Base-by-base conservation (phyloP, 495 filamentous ascomycete species). In the Neurospora terricola region DNA sequence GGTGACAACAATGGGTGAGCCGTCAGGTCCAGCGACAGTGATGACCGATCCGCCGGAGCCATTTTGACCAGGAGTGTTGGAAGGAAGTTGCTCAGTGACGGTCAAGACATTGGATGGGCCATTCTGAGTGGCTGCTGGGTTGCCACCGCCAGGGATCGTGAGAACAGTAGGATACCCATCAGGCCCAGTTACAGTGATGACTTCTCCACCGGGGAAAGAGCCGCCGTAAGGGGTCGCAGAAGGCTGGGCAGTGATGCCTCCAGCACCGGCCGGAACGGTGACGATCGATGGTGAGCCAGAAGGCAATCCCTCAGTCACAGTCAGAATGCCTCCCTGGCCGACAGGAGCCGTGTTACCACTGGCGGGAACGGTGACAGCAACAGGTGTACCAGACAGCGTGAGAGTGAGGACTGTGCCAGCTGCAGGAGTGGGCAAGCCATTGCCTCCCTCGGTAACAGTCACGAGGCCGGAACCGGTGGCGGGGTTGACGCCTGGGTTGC, bases 101-200 rank as follows among this genome's bases (percentile, higher is more conserved):
- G 73, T 74, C 23, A 69, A 54, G 21, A 54, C 70, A n/a, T 18
- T 70, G 38, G 70, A 36, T 21, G 27, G 37, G 42, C 23, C 38
- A 23, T 23, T 73, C 39, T 18, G 7, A 34, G 66, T 45, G 5
- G 40, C 23, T 38, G 59, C 21, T 27, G 48, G 16, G 66, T 39
- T 68, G 36, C 30, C 68, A 30, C 45, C 36, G 3, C 30, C 40
- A 11, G 72, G 38, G 11, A 73, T 30, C 1, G 70, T 72, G 59
- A 76, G 69, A 21, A 76, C 70, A 72, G 74, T 23, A 5, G 74
- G 70, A n/a, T 72, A 54, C 4, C 73, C 71, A 11, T 71, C 72
- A 30, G 66, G 34, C 39, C 38, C 23, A 12, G 71, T 70, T 37
- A 69, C 10, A 6, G 73, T 75, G 45, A 73, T 14, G 43, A 75